Base-by-base conservation (phyloP, 2,329 filamentous ascomycete genomes). In the Chaetomium strumarium region DNA sequence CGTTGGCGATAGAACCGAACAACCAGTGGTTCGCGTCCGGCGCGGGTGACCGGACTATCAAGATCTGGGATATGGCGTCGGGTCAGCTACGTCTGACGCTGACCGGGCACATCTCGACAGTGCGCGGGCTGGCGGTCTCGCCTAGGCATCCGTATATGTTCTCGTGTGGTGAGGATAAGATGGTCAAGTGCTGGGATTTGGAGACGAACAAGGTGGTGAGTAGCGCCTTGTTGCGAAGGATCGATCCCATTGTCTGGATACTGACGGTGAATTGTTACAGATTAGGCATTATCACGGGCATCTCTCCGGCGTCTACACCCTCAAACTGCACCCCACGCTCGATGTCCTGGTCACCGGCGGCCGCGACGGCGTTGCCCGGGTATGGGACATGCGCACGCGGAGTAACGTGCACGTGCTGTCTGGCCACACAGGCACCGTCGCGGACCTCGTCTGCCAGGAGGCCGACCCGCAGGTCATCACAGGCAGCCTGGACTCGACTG, bases 101-200 rank as follows among this genome's bases (percentile, higher is more conserved):
- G 55, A 97, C 92, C 1, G 92, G 92, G 34, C 92, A 96, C 70
- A 96, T 96, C 64, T 95, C 89, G 45, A 95, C 90, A 5, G 91
- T 96, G 1, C 84, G 91, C 49, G 93, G 93, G 2, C 78, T 99
- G 44, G 93, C 92, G 0, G 89, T 99, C 8, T 96, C 90, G 17
- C 88, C 91, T 14, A 78, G 93, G 43, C 93, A 99, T 71, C 95
- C 93, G 0, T 99, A 99, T 66, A 79, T 99, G 10, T 99, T 99
- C 71, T 96, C 90, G 11, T 99, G 93, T 65, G 95, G 90, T 53
- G 93, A 99, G 71, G 93, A 99, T 69, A 99, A 99, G 75, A 96
- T 96, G 91, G 93, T 99, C 57, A 99, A 99, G 72, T 99, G 93
- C 73, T 99, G 93, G 93, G 93, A 99, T 73, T 74, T 99, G 60